A percentile compares a stretch with the other conserved stretches of the same genome.
Conservation (phyloP, 2,329 filamentous ascomycete genomes). For the Blastomyces percursus region DNA sequence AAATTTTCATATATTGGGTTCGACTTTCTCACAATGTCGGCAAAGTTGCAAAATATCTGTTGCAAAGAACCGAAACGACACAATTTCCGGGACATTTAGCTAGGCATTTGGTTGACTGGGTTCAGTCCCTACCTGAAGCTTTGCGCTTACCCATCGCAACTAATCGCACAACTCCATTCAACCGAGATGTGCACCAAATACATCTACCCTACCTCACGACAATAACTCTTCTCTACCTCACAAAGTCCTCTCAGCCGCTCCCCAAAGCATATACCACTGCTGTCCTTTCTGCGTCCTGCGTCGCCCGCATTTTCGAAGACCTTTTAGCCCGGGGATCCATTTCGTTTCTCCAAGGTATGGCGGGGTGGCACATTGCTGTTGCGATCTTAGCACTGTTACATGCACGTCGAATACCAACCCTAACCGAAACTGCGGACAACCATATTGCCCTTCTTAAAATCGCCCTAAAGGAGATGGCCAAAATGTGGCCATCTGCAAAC, state of each 20-base stretch:
- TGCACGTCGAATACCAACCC: constrained; percentile 24
- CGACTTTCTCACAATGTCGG: constrained; percentile 34
- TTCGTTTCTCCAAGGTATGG: constrained; percentile 35
- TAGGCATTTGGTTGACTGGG: constrained; percentile 29
- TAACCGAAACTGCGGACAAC: constrained; percentile 24
- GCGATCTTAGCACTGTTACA: constrained; percentile 35
- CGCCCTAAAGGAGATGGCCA: constrained; percentile 24
- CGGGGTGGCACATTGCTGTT: constrained; percentile 35
- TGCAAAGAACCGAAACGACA: constrained; percentile 16
- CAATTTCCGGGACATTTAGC: constrained; percentile 21
- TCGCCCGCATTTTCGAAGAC: constrained; percentile 31
- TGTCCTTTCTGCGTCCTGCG: constrained; percentile 31
- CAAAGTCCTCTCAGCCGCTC: constrained; percentile 26
- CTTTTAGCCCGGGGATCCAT: constrained; percentile 30
- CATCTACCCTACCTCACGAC: constrained; percentile 35
- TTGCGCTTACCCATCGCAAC: constrained; percentile 26
- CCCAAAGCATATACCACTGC: constrained; percentile 30
- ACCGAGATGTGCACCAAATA: constrained; percentile 34
- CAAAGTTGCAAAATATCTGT: constrained; percentile 30
- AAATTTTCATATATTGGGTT: constrained; percentile 36
- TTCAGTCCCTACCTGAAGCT: constrained; percentile 24
- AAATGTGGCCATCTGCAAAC: constrained; percentile 30
- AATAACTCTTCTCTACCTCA: constrained; percentile 33
- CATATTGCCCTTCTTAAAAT: constrained; percentile 25
- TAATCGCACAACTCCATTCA: constrained; percentile 24